phyloP scores from a whole-genome alignment of 805 yeast genomes.

The Candida khao-thaluensis region DNA sequence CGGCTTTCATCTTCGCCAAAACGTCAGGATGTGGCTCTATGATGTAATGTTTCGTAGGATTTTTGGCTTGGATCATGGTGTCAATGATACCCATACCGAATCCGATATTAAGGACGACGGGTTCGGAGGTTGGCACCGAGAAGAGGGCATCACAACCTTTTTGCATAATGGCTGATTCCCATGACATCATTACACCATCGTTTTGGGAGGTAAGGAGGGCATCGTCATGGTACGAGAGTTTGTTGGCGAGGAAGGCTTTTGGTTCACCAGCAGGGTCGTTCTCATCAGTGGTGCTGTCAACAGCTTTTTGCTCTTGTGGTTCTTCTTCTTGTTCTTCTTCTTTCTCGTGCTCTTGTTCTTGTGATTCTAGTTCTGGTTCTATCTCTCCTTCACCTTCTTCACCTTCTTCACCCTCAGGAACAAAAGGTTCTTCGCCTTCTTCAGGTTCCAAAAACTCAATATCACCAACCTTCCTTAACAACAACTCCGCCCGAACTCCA shows the following conservation, averaged over 20 bases:
- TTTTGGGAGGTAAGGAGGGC: slow-evolving; percentile 70
- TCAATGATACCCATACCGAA: slow-evolving; percentile 98
- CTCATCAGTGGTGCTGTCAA: not conserved
- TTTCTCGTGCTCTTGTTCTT: not conserved
- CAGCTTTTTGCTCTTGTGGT: slow-evolving; percentile 14
- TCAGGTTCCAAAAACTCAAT: slow-evolving; percentile 53
- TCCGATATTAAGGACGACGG: slow-evolving; percentile 76
- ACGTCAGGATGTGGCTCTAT: slow-evolving; percentile 97
- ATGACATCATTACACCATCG: slow-evolving; percentile 97
- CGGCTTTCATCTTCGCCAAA: slow-evolving; percentile 57
- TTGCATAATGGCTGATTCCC: slow-evolving; percentile 85
- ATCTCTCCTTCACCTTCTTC: not conserved
- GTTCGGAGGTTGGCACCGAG: slow-evolving; percentile 38
- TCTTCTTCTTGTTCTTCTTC: not conserved
- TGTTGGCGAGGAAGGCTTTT: slow-evolving; percentile 59
- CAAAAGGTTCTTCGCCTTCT: not conserved
- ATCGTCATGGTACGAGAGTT: slow-evolving; percentile 64
- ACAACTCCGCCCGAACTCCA: slow-evolving; percentile 85
- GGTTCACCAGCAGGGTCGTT: slow-evolving; percentile 63
- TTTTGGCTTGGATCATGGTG: slow-evolving; percentile 58
- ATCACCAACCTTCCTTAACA: slow-evolving; percentile 68
- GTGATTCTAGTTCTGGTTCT: slow-evolving; percentile 6
- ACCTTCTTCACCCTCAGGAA: not conserved
- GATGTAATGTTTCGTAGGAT: slow-evolving; percentile 75
- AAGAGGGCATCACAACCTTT: slow-evolving; percentile 77